Evolutionary conservation across 2,329 filamentous ascomycete genomes (phyloP), one percentile per base, ranked within the genome.

Genomic region (Ascochyta lentis): DNA sequence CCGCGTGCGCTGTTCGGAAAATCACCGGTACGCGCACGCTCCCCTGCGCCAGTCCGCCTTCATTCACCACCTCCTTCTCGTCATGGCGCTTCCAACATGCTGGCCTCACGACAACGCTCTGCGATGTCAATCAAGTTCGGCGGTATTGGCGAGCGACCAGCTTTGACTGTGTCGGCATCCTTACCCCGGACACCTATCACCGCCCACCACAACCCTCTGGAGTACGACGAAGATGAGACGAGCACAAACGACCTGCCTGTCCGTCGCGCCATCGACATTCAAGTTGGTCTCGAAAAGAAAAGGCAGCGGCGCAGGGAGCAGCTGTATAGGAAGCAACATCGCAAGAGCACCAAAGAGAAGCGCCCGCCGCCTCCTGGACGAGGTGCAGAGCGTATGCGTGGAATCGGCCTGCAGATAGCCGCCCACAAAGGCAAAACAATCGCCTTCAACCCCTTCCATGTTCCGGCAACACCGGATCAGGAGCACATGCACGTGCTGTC

Each of bases 201-300:
- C 16, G 53, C 51, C 47, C 61, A 63, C 16, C 54, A 58, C 10
- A 62, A 67, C 31, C 66, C 69, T 38, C 63, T 69, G 10, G 67
- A 73, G 13, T 76, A 79, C 53, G 75, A 77, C 31, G 76, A 79
- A 19, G 74, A 77, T 34, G 73, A 76, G 43, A 74, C 69, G 12
- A 73, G 70, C 10, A 68, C 72, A n/a, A 71, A 71, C 6, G 75
- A 76, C 34, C 79, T 86, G 38, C 92, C 95, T 61, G 85, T 91
- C 9, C 90, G 95, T 60, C 92, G 92, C n/a, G 93, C 95, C 33
- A 96, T 99, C 64, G 95, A 98, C 76, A 99, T 97, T 77, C 96
- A 96, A 76, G 65, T 75, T 22, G 95, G 95, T 8, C 84, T 99
- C 1, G 95, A 99, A 79, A 89, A 91, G 77, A 98, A 96, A 80